Percentiles rank a stretch among this genome's conserved stretches.
Evolutionary conservation across 1,139 yeast genomes (phyloP).

Genomic region (Hansenula sp.): DNA sequence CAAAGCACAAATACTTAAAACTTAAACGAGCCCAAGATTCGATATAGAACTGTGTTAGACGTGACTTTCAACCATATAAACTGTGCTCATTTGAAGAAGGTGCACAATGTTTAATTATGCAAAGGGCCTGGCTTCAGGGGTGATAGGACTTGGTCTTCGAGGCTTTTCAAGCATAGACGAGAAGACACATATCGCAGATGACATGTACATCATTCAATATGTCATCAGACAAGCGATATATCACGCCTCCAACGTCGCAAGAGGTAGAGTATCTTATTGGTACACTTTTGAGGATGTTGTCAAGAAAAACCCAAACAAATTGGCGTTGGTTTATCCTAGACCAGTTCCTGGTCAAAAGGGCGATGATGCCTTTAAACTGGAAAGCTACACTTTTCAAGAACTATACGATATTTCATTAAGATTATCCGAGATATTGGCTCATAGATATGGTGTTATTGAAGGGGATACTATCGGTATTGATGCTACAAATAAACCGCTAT

Average conservation of each 20-base stretch:
- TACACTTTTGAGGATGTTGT: conserved; percentile 57
- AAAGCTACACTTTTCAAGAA: conserved; percentile 64
- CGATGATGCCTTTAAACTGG: conserved; percentile 57
- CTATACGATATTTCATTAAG: conserved; percentile 62
- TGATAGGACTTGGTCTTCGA: neutral
- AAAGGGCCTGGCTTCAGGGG: neutral
- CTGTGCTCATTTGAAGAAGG: neutral
- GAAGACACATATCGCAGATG: conserved; percentile 24
- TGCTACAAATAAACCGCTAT: conserved; percentile 81
- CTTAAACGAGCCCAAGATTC: too few relatives aligned
- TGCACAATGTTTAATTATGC: neutral
- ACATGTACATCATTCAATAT: conserved; percentile 23
- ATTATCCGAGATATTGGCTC: conserved; percentile 59
- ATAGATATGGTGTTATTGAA: conserved; percentile 60
- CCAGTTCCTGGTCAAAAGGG: conserved; percentile 35
- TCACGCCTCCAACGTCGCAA: conserved; percentile 20
- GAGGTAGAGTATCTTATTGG: conserved; percentile 62
- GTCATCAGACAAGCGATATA: conserved; percentile 21
- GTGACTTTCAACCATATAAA: neutral
- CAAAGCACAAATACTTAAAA: too few relatives aligned
- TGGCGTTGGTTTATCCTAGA: conserved; percentile 62
- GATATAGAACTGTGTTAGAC: too few relatives aligned
- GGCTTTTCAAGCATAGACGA: conserved; percentile 7
- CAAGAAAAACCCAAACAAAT: conserved; percentile 42
- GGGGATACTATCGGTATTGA: conserved; percentile 75